A percentile compares a stretch with the other conserved stretches of the same genome.
phyloP scores from a whole-genome alignment of 164 flowering plant genomes.

The Hamamelis virginiana region DNA sequence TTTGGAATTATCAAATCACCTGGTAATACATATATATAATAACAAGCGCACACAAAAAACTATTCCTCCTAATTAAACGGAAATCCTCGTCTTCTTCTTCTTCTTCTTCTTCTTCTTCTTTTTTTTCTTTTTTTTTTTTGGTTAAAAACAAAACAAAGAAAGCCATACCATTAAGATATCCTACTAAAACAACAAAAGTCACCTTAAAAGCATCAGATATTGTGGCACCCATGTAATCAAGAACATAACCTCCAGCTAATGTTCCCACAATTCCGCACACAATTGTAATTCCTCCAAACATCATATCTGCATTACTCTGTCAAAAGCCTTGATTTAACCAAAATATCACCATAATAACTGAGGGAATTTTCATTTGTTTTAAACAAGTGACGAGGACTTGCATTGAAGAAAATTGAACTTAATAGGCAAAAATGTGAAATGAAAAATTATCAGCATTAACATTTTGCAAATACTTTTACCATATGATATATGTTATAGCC shows the following conservation, averaged over 20 bases:
- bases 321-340: conserved; percentile 9
- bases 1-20: no score
- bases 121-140: not conserved
- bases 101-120: no score
- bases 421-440: not conserved
- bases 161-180: not conserved
- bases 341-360: not conserved
- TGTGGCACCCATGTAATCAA: conserved; percentile 65
- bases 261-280: conserved; percentile 88
- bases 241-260: conserved; percentile 71
- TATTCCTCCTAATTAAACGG: no score
- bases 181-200: not conserved
- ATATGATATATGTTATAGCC: conserved; percentile 87
- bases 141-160: not conserved
- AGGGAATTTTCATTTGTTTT: not conserved
- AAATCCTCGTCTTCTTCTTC: no score
- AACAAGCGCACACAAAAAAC: no score
- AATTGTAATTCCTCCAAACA: conserved; percentile 84
- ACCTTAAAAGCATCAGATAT: conserved; percentile 93
- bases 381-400: not conserved
- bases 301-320: conserved; percentile 76
- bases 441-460: not conserved
- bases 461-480: conserved; percentile 42
- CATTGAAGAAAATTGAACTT: not conserved
- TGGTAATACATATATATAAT: no score